Base-by-base conservation (phyloP, 305 asterid species). In the Fraxinus nigra region DNA sequence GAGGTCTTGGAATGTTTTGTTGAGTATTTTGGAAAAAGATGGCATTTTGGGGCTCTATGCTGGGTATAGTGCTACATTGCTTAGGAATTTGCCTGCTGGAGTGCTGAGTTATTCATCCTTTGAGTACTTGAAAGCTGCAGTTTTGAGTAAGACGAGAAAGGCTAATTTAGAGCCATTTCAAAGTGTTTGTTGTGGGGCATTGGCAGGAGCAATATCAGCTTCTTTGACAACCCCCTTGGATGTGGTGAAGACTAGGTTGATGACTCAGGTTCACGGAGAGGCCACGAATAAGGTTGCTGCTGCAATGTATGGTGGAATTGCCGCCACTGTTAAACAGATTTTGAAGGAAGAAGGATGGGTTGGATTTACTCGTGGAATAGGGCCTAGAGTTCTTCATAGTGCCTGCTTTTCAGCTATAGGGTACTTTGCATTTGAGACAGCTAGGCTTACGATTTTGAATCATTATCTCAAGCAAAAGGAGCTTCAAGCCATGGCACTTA, bases 201-300 rank as follows among this genome's bases (percentile, higher is more conserved):
- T 95, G 87, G 98, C 99, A 1, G 99, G 99, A 79, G 98, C 97
- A 0, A 93, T 95, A 80, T 95, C 99, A 0, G 97, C 99, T 61
- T 92, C 98, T 37, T 75, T 94, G 88, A 95, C 99, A 22, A 94
- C 99, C 28, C 98, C 99, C 1, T 86, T 94, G 87, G 99, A 95
- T 87, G 98, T 95, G 79, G 97, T 96, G 78, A 96, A 96, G 86
- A 96, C 99, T 18, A 90, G 98, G 87, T 82, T 96, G 91, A 95
- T 95, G 99, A 95, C 98, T 63, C 99, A 93, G 85, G 90, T 78
- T 72, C 98, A 88, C 33, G 89, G 88, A 48, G 98, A 93, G 86
- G 91, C 86, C 35, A 87, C 83, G 83, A 92, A 89, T 75, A 93
- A 87, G 92, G 91, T 84, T 59, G 82, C 92, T 75, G 91, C 95